Base-by-base conservation (phyloP, 73 alveolate genomes). In the Urostyla sp. region DNA sequence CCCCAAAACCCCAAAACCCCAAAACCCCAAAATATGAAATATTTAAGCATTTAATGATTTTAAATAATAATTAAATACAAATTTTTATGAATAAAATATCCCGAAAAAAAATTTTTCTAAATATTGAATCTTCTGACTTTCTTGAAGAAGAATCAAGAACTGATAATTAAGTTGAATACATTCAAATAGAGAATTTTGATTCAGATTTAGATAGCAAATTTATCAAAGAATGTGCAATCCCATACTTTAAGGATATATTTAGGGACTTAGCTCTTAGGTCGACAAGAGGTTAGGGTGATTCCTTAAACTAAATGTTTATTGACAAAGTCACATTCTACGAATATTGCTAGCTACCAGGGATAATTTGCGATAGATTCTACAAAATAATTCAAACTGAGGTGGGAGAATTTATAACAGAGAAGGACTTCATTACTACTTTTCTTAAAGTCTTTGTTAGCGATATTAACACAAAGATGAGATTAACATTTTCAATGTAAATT, bases 111-210 rank as follows among this genome's bases (percentile, higher is more conserved):
- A n/a, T n/a, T n/a, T n/a, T n/a, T n/a, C n/a, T n/a, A n/a, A n/a
- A n/a, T n/a, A n/a, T n/a, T n/a, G n/a, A n/a, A n/a, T n/a, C n/a
- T n/a, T n/a, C n/a, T n/a, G n/a, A n/a, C n/a, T n/a, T n/a, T n/a
- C n/a, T n/a, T n/a, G n/a, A n/a, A n/a, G n/a, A n/a, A n/a, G n/a
- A n/a, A n/a, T n/a, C n/a, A n/a, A n/a, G n/a, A n/a, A n/a, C n/a
- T n/a, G n/a, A n/a, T n/a, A n/a, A n/a, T n/a, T n/a, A n/a, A n/a
- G n/a, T n/a, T n/a, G n/a, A n/a, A n/a, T 63, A 38, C 50, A 69
- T 69, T n/a, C 37, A 46, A 24, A 69, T 69, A 48, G 83, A 69
- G 54, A 69, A 69, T 69, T 69, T 69, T 49, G 83, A 69, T 69
- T 57, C 44, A 37, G 69, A 69, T 46, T 43, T 45, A 35, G 83